Base-by-base conservation (phyloP, 805 yeast species). In the Ogataea glucozyma region DNA sequence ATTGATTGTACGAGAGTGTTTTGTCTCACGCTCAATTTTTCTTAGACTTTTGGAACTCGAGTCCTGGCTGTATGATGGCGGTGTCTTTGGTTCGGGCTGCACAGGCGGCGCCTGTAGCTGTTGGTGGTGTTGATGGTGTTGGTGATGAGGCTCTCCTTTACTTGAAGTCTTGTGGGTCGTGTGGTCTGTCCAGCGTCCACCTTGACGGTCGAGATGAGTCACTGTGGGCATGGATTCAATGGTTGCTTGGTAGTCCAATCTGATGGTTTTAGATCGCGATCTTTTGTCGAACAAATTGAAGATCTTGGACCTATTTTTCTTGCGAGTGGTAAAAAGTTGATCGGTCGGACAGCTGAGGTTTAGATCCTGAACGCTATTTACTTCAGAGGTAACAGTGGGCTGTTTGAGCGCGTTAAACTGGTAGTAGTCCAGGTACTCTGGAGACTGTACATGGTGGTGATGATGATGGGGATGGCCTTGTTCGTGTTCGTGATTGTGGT, bases 161-260 rank as follows among this genome's bases (percentile, higher is more conserved):
- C n/a, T n/a, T n/a, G n/a, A n/a, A n/a, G 31, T 33, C 26, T 11
- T 24, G 29, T 40, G 29, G 18, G 39, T 24, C 20, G 37, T 33
- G 14, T 44, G 34, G 24, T 47, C 54, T 13, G 44, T 38, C 59
- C 59, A 54, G 23, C 45, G 33, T 18, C 56, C 56, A 17, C 47
- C 45, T 14, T 48, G 43, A 16, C 59, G 46, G 27, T 46, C 51
- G 27, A 54, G 35, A n/a, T 43, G 45, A 19, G 55, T 51, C 40
- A 48, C 57, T 42, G 53, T 50, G 12, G 58, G 58, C 58, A 54
- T 54, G n/a, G 55, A 48, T 24, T 43, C 24, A 17, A 54, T 52
- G 30, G 51, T 42, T 6, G 50, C 52, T 13, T 43, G 47, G 18
- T 40, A 23, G 13, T 31, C 41, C 19, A 52, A 29, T 30, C 48